Base-by-base conservation (phyloP, 2,329 filamentous ascomycete species). In the Fonsecaea erecta region DNA sequence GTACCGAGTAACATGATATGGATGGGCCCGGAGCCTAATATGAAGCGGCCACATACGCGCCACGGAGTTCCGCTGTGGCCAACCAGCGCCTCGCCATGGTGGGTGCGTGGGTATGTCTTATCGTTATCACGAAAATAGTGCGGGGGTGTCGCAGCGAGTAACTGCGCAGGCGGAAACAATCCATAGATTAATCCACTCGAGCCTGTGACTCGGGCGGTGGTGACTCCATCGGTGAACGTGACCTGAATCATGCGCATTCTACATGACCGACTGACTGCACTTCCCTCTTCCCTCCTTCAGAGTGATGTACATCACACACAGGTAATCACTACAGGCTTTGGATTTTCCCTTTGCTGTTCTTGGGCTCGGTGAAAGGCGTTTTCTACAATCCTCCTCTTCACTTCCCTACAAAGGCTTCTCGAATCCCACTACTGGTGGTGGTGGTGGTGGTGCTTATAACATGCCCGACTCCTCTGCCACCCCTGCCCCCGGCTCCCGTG, bases 401-500 rank as follows among this genome's bases (percentile, higher is more conserved):
- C 37, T 21, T 64, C 2, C 43, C 28, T 60, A 34, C 32, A 21
- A 5, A 21, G 57, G 54, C n/a, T 62, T 40, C 16, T 40, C 4
- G 37, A 40, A 3, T 40, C n/a, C 37, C 37, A 18, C 37, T 5
- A 12, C 11, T n/a, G 35, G 35, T 37, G 35, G 18, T 35, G 16
- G 12, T 7, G 18, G 21, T 28, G 14, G 11, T 30, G 28, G 24
- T 59, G 53, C 26, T 65, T 11, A 16, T 34, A 54, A 21, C 51
- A 69, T 69, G 67, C 18, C 65, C 26, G 64, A 67, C 35, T 52
- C 59, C 52, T 59, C 62, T 43, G 54, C 56, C 40, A 35, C 63
- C 60, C 64, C 61, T 48, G 48, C 62, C 21, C 67, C 69, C 8
- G 68, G 67, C 51, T 67, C 66, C 30, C 68, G 70, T 46, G 71